Evolutionary conservation across 768 basidiomycete genomes (phyloP), one percentile per base, ranked within the genome.

Genomic region (Phaffia australis): DNA sequence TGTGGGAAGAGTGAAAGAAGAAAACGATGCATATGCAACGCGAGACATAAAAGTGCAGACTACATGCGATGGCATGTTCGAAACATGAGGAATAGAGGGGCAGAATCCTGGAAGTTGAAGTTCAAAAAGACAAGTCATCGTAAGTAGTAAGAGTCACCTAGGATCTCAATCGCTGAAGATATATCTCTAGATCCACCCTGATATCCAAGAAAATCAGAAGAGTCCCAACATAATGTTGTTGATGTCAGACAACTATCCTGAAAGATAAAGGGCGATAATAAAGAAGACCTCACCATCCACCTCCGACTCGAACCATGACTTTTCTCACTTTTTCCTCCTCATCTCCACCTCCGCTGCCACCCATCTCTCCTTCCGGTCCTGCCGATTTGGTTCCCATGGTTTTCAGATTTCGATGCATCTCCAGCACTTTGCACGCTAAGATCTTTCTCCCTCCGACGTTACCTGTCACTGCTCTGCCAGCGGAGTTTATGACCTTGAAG

Each of bases 231-330:
- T 35, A 7, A 11, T n/a, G 59, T 18, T 29, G 29, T 62, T 8
- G 60, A 15, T 2, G 47, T 49, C 5, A 35, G 48, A 30, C 30
- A n/a, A 42, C 18, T 42, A 11, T 5, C 11, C 11, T 42, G 35
- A 11, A 42, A 42, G 35, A 42, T 11, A 4, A 42, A 42, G 35
- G 30, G 32, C 1, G 14, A n/a, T 42, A 19, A 23, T 30, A 56
- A 46, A 52, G 27, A 19, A n/a, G 23, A 27, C 47, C 49, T 9
- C 14, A 42, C 49, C 63, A 66, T 11, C 65, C 65, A 1, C 65
- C 65, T 7, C 65, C 65, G 42, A 66, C 32, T n/a, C 65, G 65
- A 23, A 61, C 60, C 65, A 66, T 66, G 11, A 66, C 65, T 46
- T 66, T 66, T 50, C 48, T 16, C 46, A 66, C 60, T 55, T 61